phyloP scores from a whole-genome alignment of 2,329 filamentous ascomycete species.

The Corynespora cassiicola region DNA sequence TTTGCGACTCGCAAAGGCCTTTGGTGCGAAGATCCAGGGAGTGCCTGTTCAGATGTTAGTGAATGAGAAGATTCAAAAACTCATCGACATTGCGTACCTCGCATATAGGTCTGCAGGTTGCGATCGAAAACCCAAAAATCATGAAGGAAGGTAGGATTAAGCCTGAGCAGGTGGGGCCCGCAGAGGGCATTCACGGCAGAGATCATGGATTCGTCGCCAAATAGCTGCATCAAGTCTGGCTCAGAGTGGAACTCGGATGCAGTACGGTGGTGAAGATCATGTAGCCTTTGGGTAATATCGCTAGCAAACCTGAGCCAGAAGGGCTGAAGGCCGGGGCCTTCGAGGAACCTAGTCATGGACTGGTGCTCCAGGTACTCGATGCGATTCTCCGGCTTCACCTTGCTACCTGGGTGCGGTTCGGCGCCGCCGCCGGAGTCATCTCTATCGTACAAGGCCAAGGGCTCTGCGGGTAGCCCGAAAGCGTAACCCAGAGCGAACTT shows the following conservation, averaged over 20 bases:
- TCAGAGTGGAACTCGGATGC: too few species aligned
- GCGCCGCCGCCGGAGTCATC: background rate
- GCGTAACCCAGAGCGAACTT: background rate
- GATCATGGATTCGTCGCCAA: background rate
- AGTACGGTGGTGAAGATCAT: too few species aligned
- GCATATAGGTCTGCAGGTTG: constrained; percentile 2
- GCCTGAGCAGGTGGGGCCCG: constrained; percentile 8
- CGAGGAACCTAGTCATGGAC: background rate
- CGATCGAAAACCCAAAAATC: constrained; percentile 14
- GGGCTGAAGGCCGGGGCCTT: too few species aligned
- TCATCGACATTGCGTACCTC: constrained; percentile 1
- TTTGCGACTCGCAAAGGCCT: constrained; percentile 4
- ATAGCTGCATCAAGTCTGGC: background rate
- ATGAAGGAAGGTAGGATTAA: constrained; percentile 5
- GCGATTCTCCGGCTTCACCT: constrained; percentile 1
- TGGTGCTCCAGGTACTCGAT: constrained; percentile 3
- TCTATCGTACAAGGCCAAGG: background rate
- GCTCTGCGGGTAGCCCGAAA: background rate
- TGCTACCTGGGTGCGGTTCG: constrained; percentile 3
- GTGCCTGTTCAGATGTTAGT: background rate
- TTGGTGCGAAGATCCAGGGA: constrained; percentile 6
- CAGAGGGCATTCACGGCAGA: constrained; percentile 7
- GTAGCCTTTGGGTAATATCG: too few species aligned
- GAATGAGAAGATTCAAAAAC: too few species aligned
- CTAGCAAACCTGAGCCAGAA: too few species aligned